Conservation (phyloP, 805 yeast genomes). For the Metschnikowia dekortorum region DNA sequence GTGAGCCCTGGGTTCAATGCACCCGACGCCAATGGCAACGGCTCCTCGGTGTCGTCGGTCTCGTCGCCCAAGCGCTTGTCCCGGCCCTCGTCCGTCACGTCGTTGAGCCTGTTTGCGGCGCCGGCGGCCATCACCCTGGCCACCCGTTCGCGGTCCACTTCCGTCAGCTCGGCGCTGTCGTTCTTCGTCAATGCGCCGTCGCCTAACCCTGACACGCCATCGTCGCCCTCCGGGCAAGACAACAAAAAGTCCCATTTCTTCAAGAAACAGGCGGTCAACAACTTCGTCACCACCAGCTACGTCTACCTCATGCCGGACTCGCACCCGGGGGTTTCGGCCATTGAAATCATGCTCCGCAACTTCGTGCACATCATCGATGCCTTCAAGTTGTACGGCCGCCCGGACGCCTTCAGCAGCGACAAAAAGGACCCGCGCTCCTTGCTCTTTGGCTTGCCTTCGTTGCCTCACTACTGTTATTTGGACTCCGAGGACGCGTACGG, state of each 20-base stretch:
- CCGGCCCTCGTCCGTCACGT: conserved; percentile 17
- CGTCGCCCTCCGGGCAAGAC: conserved; percentile 4
- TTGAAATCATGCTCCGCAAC: conserved; percentile 69
- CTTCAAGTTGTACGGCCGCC: conserved; percentile 71
- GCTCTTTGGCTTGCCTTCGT: conserved; percentile 68
- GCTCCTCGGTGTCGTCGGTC: not conserved
- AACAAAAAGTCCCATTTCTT: conserved; percentile 17
- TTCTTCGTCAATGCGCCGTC: conserved; percentile 28
- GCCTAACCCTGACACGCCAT: conserved; percentile 13
- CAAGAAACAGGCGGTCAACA: conserved; percentile 24
- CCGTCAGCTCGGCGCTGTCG: conserved; percentile 25
- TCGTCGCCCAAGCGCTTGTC: conserved; percentile 15
- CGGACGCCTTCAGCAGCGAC: conserved; percentile 67
- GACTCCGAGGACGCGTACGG: conserved; percentile 24
- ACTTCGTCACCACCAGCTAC: conserved; percentile 32
- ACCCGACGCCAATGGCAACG: not conserved
- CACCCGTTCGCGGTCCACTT: conserved; percentile 19
- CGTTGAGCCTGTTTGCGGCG: conserved; percentile 16
- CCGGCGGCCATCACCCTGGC: conserved; percentile 7
- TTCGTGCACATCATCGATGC: conserved; percentile 67
- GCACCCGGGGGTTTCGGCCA: conserved; percentile 68
- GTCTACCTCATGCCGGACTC: conserved; percentile 69
- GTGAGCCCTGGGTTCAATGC: no score
- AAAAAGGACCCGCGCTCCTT: conserved; percentile 61
- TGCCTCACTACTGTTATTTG: conserved; percentile 64